Evolutionary conservation across 768 basidiomycete genomes (phyloP).

Genomic region (Porphyrellus cyaneotinctus): DNA sequence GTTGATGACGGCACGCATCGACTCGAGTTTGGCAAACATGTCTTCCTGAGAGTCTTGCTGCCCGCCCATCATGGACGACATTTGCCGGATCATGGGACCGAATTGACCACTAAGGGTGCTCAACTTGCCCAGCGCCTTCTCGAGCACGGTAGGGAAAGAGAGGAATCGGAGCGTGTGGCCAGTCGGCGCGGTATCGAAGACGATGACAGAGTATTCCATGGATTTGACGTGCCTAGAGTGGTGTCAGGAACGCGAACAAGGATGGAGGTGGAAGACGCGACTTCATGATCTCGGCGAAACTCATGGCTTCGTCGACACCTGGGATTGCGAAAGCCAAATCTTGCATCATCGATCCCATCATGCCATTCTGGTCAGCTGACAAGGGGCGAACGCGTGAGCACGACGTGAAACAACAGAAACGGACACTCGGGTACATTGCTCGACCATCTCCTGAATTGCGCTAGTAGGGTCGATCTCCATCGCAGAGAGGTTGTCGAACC

Average conservation of each 20-base stretch:
- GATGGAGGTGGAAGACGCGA: conserved; percentile 26
- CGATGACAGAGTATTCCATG: conserved; percentile 99
- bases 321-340: conserved; percentile 99
- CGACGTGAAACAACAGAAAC: background rate
- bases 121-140: conserved; percentile 94
- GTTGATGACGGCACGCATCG: conserved; percentile 94
- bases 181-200: conserved; percentile 98
- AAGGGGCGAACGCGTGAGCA: background rate
- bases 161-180: conserved; percentile 98
- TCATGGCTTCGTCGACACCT: conserved; percentile 99
- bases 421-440: conserved; percentile 62
- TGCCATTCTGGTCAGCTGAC: conserved; percentile 79
- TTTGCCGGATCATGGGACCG: conserved; percentile 95
- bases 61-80: conserved; percentile 96
- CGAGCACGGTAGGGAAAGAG: conserved; percentile 96
- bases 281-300: conserved; percentile 99
- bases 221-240: conserved; percentile 90
- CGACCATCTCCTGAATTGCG: conserved; percentile 98
- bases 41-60: conserved; percentile 89
- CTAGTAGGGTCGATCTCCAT: conserved; percentile 99
- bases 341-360: conserved; percentile 99
- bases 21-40: conserved; percentile 97
- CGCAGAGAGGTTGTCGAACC: conserved; percentile 92
- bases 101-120: conserved; percentile 91
- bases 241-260: background rate